A percentile compares a stretch with the other conserved stretches of the same genome.
Evolutionary conservation across 805 yeast genomes (phyloP).

Genomic region (Yarrowia sp.): DNA sequence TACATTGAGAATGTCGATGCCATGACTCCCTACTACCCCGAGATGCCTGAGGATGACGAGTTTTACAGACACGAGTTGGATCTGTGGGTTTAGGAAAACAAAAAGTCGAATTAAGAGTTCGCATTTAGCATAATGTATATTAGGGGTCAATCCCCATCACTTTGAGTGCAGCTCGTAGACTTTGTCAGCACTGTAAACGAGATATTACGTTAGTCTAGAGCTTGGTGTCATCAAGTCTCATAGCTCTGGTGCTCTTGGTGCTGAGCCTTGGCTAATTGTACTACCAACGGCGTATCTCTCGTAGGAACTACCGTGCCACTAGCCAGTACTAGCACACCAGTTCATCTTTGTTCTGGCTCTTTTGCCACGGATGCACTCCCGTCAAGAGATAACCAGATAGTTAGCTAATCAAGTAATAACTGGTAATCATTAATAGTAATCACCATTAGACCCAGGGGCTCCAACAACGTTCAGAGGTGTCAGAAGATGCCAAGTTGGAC

Average conservation of each 20-base stretch:
- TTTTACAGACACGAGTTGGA: slow-evolving; percentile 61
- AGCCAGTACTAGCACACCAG: no score
- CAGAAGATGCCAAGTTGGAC: not conserved
- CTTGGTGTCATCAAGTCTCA: no score
- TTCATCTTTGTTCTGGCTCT: no score
- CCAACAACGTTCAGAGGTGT: not conserved
- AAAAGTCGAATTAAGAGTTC: not conserved
- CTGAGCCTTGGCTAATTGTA: no score
- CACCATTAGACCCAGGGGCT: not conserved
- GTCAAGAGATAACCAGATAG: not conserved
- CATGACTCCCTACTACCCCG: slow-evolving; percentile 83
- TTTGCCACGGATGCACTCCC: no score
- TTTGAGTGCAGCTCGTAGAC: not conserved
- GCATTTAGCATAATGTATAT: slow-evolving; percentile 24
- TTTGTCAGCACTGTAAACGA: no score
- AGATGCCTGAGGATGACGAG: slow-evolving; percentile 43
- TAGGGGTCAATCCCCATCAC: slow-evolving; percentile 16
- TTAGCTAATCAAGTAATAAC: slow-evolving; percentile 11
- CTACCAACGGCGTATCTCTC: no score
- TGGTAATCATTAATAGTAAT: slow-evolving; percentile 15
- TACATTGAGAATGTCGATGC: slow-evolving; percentile 78
- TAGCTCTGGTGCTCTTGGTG: no score
- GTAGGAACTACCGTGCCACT: no score
- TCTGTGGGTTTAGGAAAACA: slow-evolving; percentile 48
- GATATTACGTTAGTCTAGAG: no score